phyloP scores from a whole-genome alignment of 2,329 filamentous ascomycete genomes.

The Coniochaeta ligniaria region DNA sequence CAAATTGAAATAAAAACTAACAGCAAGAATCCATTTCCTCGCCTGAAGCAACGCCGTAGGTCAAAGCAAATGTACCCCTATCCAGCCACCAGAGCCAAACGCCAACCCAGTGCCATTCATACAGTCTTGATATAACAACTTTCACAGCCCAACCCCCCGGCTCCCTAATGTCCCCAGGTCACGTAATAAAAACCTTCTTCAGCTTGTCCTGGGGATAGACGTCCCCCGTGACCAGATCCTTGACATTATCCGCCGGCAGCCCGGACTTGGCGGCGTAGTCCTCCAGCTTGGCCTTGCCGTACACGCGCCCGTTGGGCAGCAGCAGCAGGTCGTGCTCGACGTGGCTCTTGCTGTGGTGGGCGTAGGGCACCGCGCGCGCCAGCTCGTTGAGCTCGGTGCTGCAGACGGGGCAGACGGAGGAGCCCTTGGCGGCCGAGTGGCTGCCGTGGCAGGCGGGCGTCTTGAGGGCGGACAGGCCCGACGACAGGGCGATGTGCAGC shows the following conservation, averaged over 20 bases:
- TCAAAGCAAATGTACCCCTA: background rate
- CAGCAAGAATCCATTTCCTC: background rate
- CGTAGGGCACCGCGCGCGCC: conserved; percentile 83
- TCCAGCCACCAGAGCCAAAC: background rate
- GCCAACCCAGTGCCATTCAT: background rate
- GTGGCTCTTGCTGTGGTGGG: conserved; percentile 88
- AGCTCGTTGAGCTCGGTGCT: conserved; percentile 91
- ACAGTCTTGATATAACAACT: background rate
- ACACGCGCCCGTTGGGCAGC: conserved; percentile 80
- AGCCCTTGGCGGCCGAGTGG: conserved; percentile 9
- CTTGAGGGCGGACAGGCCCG: conserved; percentile 89
- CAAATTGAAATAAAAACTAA: background rate
- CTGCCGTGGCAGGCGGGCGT: conserved; percentile 76
- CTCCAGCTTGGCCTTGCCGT: conserved; percentile 66
- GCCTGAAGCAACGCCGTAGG: background rate
- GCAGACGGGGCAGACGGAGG: conserved; percentile 80
- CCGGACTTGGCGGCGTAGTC: conserved; percentile 76
- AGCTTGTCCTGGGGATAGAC: conserved; percentile 55
- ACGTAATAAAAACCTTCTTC: conserved; percentile 90
- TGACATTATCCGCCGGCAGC: conserved; percentile 57
- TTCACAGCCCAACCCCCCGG: background rate
- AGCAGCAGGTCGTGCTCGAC: conserved; percentile 83
- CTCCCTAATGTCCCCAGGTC: conserved; percentile 6
- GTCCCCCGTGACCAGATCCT: conserved; percentile 72
- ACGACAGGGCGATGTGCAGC: conserved; percentile 83